These are phyloP conservation scores for Acanthamoeba divionensis DNA, from an alignment of 208 protist genomes.

Conservation along the genomic window DNA sequence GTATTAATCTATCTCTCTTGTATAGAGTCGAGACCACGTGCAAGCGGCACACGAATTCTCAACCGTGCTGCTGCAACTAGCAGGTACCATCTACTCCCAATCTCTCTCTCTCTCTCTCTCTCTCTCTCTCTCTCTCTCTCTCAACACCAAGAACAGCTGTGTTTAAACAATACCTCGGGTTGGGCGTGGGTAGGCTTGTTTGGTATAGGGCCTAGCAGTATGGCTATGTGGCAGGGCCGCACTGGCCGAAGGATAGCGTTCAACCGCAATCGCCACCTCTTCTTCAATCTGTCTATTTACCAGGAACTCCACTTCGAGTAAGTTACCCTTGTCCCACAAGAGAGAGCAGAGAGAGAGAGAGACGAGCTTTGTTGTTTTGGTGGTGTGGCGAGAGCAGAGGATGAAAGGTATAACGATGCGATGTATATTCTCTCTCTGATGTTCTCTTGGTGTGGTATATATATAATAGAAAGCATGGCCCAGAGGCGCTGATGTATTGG, in stretches of 20 bases:
- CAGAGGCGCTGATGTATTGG: not conserved
- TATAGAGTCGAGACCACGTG: not conserved
- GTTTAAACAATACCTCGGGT: not conserved
- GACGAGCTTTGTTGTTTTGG: not conserved
- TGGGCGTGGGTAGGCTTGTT: not conserved
- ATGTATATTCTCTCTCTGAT: not conserved
- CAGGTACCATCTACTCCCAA: not conserved
- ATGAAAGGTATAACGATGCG: not conserved
- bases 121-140: not conserved
- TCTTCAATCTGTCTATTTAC: conserved; percentile 19
- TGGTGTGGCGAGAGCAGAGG: too few species aligned
- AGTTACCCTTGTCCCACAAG: not conserved
- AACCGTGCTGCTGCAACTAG: not conserved
- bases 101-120: not conserved
- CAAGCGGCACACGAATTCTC: not conserved
- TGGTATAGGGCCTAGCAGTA: not conserved
- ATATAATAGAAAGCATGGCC: not conserved
- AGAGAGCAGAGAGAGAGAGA: not conserved
- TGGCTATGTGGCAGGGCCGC: conserved; percentile 1
- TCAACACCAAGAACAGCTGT: not conserved
- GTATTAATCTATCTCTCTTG: not conserved
- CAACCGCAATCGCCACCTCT: not conserved
- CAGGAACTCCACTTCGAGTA: not conserved
- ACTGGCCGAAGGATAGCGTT: conserved; percentile 2
- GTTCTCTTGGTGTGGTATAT: not conserved